These are phyloP conservation scores for Nigrospora sphaerica DNA, from an alignment of 2,329 filamentous ascomycete species.

Conservation along the genomic window DNA sequence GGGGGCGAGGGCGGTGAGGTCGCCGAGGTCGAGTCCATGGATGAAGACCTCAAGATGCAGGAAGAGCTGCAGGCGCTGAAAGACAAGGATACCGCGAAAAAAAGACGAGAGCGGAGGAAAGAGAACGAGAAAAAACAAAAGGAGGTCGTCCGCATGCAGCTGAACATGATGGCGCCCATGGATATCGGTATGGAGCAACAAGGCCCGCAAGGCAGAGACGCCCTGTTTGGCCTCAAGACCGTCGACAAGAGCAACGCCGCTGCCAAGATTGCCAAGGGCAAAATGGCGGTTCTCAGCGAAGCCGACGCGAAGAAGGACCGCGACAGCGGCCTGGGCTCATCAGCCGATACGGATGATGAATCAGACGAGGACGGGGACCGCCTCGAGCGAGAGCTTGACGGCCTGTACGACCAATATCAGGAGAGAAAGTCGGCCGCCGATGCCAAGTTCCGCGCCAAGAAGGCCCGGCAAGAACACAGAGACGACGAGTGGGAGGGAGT, in stretches of 20 bases:
- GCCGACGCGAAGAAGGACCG: constrained; percentile 48
- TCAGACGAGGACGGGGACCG: constrained; percentile 74
- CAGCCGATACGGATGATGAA: constrained; percentile 51
- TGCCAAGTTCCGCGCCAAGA: constrained; percentile 86
- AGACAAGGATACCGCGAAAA: constrained; percentile 68
- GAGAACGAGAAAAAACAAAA: constrained; percentile 94
- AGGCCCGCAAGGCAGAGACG: constrained; percentile 62
- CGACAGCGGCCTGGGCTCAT: constrained; percentile 51
- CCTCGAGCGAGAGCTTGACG: constrained; percentile 79
- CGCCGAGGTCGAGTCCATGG: constrained; percentile 80
- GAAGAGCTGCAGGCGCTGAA: constrained; percentile 78
- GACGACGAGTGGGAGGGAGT: constrained; percentile 93
- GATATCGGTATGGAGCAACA: constrained; percentile 90
- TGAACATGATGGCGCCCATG: constrained; percentile 93
- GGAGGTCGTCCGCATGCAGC: constrained; percentile 91
- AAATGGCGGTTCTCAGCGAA: constrained; percentile 64
- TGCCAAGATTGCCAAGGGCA: constrained; percentile 64
- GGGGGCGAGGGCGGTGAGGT: constrained; percentile 62
- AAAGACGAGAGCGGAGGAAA: constrained; percentile 74
- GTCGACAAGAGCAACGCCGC: constrained; percentile 70
- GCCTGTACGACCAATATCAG: constrained; percentile 79
- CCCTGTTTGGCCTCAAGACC: constrained; percentile 80
- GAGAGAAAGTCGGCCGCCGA: constrained; percentile 73
- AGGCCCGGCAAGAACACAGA: constrained; percentile 70
- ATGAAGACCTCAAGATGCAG: constrained; percentile 86